Percentiles rank a stretch among this genome's conserved stretches.
phyloP scores from a whole-genome alignment of 345 rosid genomes.

The Citrus cavaleriei region DNA sequence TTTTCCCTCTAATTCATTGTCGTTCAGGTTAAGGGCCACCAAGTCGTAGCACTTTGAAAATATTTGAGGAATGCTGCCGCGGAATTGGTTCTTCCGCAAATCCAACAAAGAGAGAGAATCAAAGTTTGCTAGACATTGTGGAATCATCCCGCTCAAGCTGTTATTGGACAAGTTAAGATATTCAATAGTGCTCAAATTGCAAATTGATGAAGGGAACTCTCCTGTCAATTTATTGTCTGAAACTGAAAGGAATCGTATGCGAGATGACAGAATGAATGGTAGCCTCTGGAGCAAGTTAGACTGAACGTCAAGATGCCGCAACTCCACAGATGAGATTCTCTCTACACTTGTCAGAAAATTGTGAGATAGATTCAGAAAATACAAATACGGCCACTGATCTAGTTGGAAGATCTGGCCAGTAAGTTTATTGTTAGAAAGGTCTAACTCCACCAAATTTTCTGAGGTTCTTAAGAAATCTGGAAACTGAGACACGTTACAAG shows the following conservation, averaged over 20 bases:
- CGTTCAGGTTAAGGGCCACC: background rate
- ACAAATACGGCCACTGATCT: background rate
- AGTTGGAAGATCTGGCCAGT: background rate
- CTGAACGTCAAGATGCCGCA: background rate
- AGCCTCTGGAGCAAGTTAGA: constrained; percentile 10
- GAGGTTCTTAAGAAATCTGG: constrained; percentile 13
- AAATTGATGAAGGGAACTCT: background rate
- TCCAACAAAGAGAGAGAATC: constrained; percentile 1
- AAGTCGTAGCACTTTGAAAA: background rate
- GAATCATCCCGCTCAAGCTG: constrained; percentile 8
- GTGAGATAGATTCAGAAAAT: constrained; percentile 2
- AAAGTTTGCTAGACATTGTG: constrained; percentile 17
- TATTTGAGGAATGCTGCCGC: constrained; percentile 17
- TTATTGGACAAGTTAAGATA: background rate
- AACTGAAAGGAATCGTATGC: constrained; percentile 1
- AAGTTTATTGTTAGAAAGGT: constrained; percentile 8
- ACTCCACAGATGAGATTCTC: background rate
- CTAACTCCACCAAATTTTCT: background rate
- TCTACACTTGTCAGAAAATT: constrained; percentile 7
- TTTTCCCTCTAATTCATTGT: background rate
- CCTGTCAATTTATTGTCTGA: background rate
- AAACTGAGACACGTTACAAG: constrained; percentile 19
- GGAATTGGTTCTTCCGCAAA: constrained; percentile 13
- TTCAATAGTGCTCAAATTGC: background rate
- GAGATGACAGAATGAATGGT: background rate